Evolutionary conservation across 805 yeast species (phyloP).

Genomic region (Teunomyces atbi): DNA sequence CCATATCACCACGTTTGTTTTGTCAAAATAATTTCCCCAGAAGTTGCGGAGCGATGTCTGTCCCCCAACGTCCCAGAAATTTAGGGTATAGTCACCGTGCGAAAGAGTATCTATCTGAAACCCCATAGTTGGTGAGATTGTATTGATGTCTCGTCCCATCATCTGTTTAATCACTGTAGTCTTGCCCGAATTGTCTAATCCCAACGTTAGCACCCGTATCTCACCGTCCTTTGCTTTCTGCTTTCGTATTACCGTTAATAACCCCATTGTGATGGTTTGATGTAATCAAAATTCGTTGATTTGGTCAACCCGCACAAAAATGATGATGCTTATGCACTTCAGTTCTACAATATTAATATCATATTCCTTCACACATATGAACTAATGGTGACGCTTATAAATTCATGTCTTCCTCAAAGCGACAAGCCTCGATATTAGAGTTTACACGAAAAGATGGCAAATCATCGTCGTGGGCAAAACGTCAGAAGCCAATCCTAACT

Average conservation of each 20-base stretch:
- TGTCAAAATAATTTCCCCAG: constrained; percentile 86
- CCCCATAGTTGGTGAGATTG: constrained; percentile 88
- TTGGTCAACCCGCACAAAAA: too few species aligned
- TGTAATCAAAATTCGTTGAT: too few species aligned
- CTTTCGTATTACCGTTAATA: constrained; percentile 73
- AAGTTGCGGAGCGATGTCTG: constrained; percentile 40
- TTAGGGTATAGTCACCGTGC: constrained; percentile 44
- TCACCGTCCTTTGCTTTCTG: constrained; percentile 81
- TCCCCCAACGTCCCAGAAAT: constrained; percentile 88
- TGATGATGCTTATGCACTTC: too few species aligned
- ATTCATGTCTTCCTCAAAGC: constrained; percentile 3
- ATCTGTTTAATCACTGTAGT: constrained; percentile 73
- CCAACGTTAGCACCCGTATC: constrained; percentile 70
- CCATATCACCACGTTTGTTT: constrained; percentile 75
- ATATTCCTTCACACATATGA: not conserved
- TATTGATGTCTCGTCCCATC: constrained; percentile 47
- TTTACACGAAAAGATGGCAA: constrained; percentile 8
- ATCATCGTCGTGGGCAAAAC: not conserved
- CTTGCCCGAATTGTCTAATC: constrained; percentile 90
- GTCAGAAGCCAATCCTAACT: constrained; percentile 8
- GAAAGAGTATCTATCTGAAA: constrained; percentile 69
- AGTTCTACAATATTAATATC: not conserved
- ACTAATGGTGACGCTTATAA: not conserved
- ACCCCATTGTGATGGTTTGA: constrained; percentile 60
- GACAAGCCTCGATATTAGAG: constrained; percentile 26